Evolutionary conservation across 176 grass and related monocot genomes (phyloP), one percentile per base, ranked within the genome.

Genomic region (Otatea glauca): DNA sequence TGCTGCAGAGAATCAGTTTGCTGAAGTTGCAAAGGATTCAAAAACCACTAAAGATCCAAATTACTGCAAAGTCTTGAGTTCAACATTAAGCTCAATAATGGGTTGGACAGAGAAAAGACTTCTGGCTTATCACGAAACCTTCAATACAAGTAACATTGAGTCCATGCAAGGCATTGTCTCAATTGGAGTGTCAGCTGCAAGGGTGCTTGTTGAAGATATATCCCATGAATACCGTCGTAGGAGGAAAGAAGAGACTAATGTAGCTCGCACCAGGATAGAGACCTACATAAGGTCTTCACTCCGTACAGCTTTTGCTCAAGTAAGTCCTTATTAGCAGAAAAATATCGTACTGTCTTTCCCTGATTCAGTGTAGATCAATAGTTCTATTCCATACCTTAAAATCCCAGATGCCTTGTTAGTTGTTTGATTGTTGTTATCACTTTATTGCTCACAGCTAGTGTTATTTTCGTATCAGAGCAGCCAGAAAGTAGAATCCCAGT

Each of bases 51-150:
- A 98, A 85, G 96, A 98, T 80, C 88, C 96, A 71, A 88, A 87
- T 79, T 98, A 98, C 81, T 92, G 92, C 81, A 95, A 95, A 90
- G 90, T 98, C 42, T 88, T 98, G 86, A 93, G 91, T 85, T 92
- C 93, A 72, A 98, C 89, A 56, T 72, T 98, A 82, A 98, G 87
- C 83, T 94, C 96, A 18, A 94, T 98, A 86, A 95, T 98, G 91
- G 88, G 93, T 14, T 98, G 96, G 96, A 88, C 96, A 37, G 96
- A 98, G 83, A 93, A 95, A 86, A 98, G 96, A 85, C 93, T 98
- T 50, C 88, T 98, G 78, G 96, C 96, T 70, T 98, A 98, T 78
- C 96, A 98, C 81, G 96, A 95, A 68, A 92, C 96, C 75, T 98
- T 98, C 37, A 86, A 89, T 95, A 53, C 89, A 68, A 92, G 83